Conservation (phyloP, 1,284 basidiomycete species). For the Puccinia sorghi region DNA sequence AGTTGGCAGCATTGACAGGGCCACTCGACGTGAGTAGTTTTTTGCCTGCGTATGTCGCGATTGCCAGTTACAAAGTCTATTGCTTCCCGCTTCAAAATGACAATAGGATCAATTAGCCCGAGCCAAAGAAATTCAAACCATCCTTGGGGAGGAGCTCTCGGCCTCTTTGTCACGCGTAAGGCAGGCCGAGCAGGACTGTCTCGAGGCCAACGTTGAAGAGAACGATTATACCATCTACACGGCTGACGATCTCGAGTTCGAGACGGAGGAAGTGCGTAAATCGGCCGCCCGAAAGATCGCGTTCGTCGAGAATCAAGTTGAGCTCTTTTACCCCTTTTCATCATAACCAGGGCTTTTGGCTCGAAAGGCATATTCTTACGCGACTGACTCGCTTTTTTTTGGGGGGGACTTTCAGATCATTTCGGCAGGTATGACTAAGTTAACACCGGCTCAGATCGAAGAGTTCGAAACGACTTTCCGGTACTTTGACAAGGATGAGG, state of each 20-base stretch:
- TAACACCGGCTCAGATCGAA: conserved; percentile 92
- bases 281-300: conserved; percentile 84
- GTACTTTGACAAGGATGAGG: conserved; percentile 91
- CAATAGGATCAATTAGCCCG: conserved; percentile 65
- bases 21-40: conserved; percentile 68
- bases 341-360: conserved; percentile 48
- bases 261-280: conserved; percentile 78
- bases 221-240: conserved; percentile 95
- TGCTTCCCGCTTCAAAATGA: neutral
- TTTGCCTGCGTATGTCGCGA: too few relatives aligned
- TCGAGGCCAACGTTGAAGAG: conserved; percentile 90
- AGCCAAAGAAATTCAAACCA: conserved; percentile 66
- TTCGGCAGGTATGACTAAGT: conserved; percentile 82
- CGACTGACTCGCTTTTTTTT: neutral
- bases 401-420: conserved; percentile 68
- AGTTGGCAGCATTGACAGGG: conserved; percentile 75
- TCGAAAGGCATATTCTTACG: conserved; percentile 54
- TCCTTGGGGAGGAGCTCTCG: conserved; percentile 65
- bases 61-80: too few relatives aligned
- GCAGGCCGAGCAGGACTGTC: conserved; percentile 72
- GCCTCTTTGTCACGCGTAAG: conserved; percentile 65
- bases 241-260: conserved; percentile 84
- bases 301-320: conserved; percentile 92
- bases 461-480: conserved; percentile 97
- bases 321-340: conserved; percentile 16